Conservation (phyloP, 805 yeast species). For the Blastobotrys parvus region DNA sequence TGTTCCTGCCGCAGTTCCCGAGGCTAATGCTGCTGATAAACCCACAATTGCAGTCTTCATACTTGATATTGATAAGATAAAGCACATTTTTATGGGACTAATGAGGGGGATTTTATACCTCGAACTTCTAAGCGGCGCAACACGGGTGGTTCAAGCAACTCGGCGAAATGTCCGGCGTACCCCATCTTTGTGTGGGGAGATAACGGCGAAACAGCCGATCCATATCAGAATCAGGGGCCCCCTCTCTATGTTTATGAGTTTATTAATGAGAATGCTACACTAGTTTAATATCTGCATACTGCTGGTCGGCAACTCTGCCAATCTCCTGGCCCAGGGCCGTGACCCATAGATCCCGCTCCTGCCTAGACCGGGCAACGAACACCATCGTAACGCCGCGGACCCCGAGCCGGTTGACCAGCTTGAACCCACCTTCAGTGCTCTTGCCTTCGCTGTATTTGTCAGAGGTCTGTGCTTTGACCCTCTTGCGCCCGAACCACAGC, state of each 20-base stretch:
- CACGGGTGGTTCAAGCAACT: no score
- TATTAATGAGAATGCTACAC: no score
- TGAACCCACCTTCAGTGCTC: neutral
- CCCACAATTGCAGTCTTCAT: no score
- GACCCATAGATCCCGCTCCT: slow-evolving; percentile 83
- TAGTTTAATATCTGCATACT: neutral
- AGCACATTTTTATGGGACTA: no score
- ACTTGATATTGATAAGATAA: no score
- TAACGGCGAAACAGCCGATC: no score
- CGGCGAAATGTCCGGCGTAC: no score
- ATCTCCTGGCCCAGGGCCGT: slow-evolving; percentile 28
- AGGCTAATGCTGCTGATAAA: neutral
- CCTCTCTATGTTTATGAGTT: no score
- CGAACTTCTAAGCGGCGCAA: no score
- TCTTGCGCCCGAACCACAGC: slow-evolving; percentile 69
- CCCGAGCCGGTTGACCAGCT: slow-evolving; percentile 47
- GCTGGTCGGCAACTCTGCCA: slow-evolving; percentile 9
- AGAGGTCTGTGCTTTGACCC: slow-evolving; percentile 19
- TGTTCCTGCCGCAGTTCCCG: neutral
- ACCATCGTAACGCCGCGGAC: slow-evolving; percentile 60
- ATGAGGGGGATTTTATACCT: no score
- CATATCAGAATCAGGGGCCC: no score
- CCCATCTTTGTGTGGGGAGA: no score
- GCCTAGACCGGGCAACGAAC: slow-evolving; percentile 73
- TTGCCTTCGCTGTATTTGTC: neutral